These are phyloP conservation scores for Metschnikowia hibisci DNA, from an alignment of 805 yeast species.

Conservation along the genomic window DNA sequence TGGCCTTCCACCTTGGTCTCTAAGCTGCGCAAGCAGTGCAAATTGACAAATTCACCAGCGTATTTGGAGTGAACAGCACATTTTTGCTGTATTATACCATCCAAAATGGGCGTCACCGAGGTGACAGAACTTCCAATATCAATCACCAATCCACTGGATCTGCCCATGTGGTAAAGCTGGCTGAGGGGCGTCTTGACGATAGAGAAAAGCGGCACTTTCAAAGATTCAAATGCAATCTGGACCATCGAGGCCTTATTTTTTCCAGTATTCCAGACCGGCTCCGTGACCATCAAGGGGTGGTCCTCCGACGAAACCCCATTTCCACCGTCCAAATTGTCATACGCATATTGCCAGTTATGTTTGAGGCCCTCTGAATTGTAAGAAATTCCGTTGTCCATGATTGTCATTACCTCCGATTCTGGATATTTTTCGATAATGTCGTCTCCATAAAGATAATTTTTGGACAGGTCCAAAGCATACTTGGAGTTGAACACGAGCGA, in stretches of 20 bases:
- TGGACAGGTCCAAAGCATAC: conserved; percentile 40
- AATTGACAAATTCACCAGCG: conserved; percentile 82
- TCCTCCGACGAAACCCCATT: conserved; percentile 50
- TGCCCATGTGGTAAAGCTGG: conserved; percentile 72
- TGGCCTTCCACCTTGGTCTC: conserved; percentile 24
- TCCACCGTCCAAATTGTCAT: conserved; percentile 41
- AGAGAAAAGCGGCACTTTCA: conserved; percentile 73
- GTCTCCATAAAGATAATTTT: conserved; percentile 41
- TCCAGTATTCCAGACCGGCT: conserved; percentile 66
- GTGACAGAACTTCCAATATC: conserved; percentile 73
- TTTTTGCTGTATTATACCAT: conserved; percentile 66
- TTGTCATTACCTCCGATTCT: conserved; percentile 50
- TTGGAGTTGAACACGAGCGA: conserved; percentile 53
- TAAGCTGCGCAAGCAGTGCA: conserved; percentile 53
- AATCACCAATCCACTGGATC: conserved; percentile 71
- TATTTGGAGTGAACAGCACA: conserved; percentile 63
- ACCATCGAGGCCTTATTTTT: conserved; percentile 54
- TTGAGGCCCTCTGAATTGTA: conserved; percentile 72
- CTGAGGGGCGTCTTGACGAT: conserved; percentile 75
- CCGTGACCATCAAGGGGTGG: conserved; percentile 60
- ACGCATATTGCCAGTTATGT: conserved; percentile 65
- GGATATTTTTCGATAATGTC: conserved; percentile 44
- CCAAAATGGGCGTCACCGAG: conserved; percentile 71
- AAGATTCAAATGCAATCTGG: conserved; percentile 70
- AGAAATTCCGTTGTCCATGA: conserved; percentile 58